Evolutionary conservation across 129 eudicot genomes (phyloP).

Genomic region (Arctium lappa): DNA sequence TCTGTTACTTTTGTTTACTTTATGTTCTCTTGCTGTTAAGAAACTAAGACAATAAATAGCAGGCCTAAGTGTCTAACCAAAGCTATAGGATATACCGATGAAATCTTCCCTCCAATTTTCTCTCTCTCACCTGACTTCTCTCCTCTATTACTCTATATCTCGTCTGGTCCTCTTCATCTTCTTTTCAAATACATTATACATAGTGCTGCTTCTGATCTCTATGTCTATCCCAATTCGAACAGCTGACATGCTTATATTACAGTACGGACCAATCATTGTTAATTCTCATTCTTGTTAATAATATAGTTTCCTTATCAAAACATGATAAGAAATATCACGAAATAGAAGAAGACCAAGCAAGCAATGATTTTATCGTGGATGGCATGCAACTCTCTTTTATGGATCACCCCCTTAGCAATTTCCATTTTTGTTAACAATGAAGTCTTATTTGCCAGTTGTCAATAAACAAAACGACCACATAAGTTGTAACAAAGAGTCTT

Average conservation of each 20-base stretch:
- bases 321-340: not conserved
- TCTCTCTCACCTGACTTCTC: not conserved
- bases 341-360: not conserved
- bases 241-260: too few species aligned
- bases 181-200: not conserved
- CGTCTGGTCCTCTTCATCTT: not conserved
- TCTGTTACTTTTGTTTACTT: not conserved
- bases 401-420: not conserved
- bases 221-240: not conserved
- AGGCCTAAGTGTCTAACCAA: not conserved
- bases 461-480: not conserved
- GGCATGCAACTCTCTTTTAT: not conserved
- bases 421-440: not conserved
- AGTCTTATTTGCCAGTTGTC: not conserved
- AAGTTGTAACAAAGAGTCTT: not conserved
- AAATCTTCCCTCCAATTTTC: not conserved
- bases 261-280: not conserved
- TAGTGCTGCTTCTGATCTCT: not conserved
- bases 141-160: not conserved
- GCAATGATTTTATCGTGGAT: not conserved
- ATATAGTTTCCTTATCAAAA: not conserved
- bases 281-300: not conserved
- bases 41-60: not conserved
- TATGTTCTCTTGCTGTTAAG: not conserved
- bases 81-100: not conserved